These are phyloP conservation scores for Aspergillus aculeatus DNA, from an alignment of 2,329 filamentous ascomycete genomes.

Conservation along the genomic window DNA sequence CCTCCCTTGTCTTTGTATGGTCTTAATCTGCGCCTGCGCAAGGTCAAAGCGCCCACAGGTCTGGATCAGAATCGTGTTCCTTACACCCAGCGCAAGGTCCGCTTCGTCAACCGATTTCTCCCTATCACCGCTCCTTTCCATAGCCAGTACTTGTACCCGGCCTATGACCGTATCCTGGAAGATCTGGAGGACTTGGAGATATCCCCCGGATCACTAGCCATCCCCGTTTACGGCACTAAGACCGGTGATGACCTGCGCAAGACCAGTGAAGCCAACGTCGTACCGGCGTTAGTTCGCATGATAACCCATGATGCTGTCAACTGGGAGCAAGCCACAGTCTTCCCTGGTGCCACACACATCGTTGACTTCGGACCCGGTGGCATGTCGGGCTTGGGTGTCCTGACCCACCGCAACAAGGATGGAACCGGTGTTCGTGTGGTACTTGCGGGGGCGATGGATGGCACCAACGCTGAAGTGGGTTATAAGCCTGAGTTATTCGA, in stretches of 20 bases:
- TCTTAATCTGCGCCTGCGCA: constrained; percentile 89
- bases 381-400: constrained; percentile 89
- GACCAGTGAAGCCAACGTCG: constrained; percentile 71
- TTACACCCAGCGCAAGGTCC: constrained; percentile 91
- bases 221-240: constrained; percentile 87
- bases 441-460: constrained; percentile 87
- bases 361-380: constrained; percentile 96
- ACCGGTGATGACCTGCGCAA: constrained; percentile 80
- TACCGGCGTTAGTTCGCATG: constrained; percentile 82
- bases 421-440: constrained; percentile 96
- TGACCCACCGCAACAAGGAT: constrained; percentile 99
- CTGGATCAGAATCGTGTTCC: constrained; percentile 93
- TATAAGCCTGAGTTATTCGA: constrained; percentile 99
- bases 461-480: constrained; percentile 84
- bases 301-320: constrained; percentile 93
- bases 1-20: constrained; percentile 95
- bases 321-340: constrained; percentile 93
- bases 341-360: constrained; percentile 87
- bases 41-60: constrained; percentile 96
- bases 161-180: constrained; percentile 77
- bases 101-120: constrained; percentile 94
- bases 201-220: constrained; percentile 68
- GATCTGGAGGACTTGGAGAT: constrained; percentile 84
- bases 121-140: constrained; percentile 98
- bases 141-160: constrained; percentile 85